Evolutionary conservation across 108 stramenopile species (phyloP), one percentile per base, ranked within the genome.

Genomic region (Nitzschia sp.): DNA sequence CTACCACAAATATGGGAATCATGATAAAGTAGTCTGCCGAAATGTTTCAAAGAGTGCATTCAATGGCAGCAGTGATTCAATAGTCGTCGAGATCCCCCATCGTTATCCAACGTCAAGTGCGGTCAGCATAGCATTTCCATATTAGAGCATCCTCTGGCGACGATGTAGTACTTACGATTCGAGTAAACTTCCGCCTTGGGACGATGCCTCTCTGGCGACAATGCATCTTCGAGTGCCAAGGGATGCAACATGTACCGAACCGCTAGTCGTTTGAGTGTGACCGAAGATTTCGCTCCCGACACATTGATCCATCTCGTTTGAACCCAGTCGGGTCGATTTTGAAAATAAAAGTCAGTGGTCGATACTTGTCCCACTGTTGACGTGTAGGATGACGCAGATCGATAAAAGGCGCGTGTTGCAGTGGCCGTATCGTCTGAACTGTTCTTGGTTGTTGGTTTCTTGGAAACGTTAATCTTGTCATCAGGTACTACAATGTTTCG

Each of bases 231-330:
- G 11, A 79, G 54, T 8, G 78, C 73, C 5, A 79, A 61, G 13
- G 78, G 78, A 64, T 79, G 78, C 23, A 79, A 54, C 3, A 35
- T 45, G 42, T 79, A 70, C 61, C 70, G 68, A 32, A 79, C 62
- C 30, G 68, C 73, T 34, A 79, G 21, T 33, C 73, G 57, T 46
- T 79, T 75, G 48, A 79, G 49, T 42, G 58, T 64, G 27, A 70
- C 25, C 1, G 73, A 55, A 31, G 67, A 57, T 18, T 60, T 54
- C 23, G 36, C 53, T 11, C 45, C 57, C 38, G 55, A 56, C 21
- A 79, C 38, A 35, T 79, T 63, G 32, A 79, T 75, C 78, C 78
- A 79, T 54, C 78, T 67, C 0, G 66, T 66, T 23, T 46, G 27
- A 34, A 74, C 74, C 51, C 75, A 76, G 8, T 24, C 19, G 4